A percentile compares a stretch with the other conserved stretches of the same genome.
phyloP scores from a whole-genome alignment of 1,139 yeast genomes.

The Saccharomycopsis phalli region DNA sequence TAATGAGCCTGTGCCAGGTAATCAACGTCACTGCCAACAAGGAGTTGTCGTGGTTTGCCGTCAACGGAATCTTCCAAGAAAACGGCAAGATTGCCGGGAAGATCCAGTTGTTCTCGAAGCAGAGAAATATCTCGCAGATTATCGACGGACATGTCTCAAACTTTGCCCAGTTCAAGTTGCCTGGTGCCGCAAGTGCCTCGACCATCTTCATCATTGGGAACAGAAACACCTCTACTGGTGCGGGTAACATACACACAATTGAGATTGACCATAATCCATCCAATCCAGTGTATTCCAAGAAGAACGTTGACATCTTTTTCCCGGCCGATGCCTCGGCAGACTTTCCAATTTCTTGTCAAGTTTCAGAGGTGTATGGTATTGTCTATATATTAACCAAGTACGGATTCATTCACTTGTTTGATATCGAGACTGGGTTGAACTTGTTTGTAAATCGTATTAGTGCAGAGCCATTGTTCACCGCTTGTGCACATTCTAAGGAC shows the following conservation, averaged over 20 bases:
- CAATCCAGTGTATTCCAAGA: conserved; percentile 81
- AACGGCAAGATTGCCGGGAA: conserved; percentile 94
- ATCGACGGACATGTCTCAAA: conserved; percentile 97
- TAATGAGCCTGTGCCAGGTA: conserved; percentile 75
- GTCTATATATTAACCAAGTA: conserved; percentile 86
- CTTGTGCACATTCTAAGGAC: conserved; percentile 63
- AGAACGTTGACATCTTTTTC: conserved; percentile 86
- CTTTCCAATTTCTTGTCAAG: conserved; percentile 91
- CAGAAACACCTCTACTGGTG: conserved; percentile 69
- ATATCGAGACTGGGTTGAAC: conserved; percentile 84
- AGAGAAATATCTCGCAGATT: conserved; percentile 89
- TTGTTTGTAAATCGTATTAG: conserved; percentile 95
- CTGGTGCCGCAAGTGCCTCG: conserved; percentile 68
- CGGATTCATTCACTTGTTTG: conserved; percentile 94
- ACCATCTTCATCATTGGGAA: conserved; percentile 85
- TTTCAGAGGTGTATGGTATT: conserved; percentile 79
- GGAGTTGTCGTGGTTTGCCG: conserved; percentile 85
- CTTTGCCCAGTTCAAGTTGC: conserved; percentile 68
- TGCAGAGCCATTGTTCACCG: conserved; percentile 92
- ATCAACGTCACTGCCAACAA: conserved; percentile 84
- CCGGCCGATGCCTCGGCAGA: conserved; percentile 96
- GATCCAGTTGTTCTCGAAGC: conserved; percentile 82
- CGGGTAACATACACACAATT: conserved; percentile 82
- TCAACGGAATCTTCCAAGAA: conserved; percentile 92
- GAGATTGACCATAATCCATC: conserved; percentile 90